phyloP scores from a whole-genome alignment of 2,329 filamentous ascomycete genomes.

The Diaporthe vaccinii region DNA sequence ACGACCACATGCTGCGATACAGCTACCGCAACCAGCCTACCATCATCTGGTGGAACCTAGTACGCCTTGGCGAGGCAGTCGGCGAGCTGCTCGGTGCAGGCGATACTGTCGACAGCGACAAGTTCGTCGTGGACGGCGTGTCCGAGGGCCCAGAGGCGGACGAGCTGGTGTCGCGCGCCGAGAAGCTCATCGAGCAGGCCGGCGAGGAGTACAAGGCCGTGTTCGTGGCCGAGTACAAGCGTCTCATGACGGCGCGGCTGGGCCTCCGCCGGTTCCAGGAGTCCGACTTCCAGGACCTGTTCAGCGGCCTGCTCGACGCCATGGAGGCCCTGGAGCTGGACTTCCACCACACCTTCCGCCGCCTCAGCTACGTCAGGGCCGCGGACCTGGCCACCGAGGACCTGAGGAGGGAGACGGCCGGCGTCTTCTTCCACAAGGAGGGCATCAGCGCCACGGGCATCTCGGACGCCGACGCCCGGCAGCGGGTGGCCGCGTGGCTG shows the following conservation, averaged over 20 bases:
- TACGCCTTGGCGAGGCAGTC: conserved; percentile 88
- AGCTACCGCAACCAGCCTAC: conserved; percentile 94
- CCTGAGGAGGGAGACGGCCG: conserved; percentile 73
- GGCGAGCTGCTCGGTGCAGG: conserved; percentile 91
- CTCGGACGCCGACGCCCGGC: conserved; percentile 74
- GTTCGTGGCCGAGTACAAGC: conserved; percentile 91
- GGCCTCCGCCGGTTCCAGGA: conserved; percentile 80
- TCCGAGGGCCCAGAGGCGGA: conserved; percentile 72
- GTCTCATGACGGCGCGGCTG: conserved; percentile 83
- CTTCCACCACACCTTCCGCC: conserved; percentile 94
- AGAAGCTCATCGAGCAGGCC: conserved; percentile 82
- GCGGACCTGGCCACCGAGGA: conserved; percentile 75
- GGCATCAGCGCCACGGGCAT: conserved; percentile 69
- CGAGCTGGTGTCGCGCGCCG: conserved; percentile 82
- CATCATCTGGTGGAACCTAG: conserved; percentile 99
- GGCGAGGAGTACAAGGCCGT: conserved; percentile 91
- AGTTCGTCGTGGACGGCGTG: conserved; percentile 81
- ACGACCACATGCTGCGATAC: conserved; percentile 89
- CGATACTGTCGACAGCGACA: conserved; percentile 75
- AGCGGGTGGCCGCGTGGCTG: conserved; percentile 83
- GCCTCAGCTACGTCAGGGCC: conserved; percentile 75
- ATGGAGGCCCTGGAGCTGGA: conserved; percentile 88
- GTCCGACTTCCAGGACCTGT: conserved; percentile 83
- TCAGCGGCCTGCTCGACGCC: conserved; percentile 85
- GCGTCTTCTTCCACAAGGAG: conserved; percentile 84